Evolutionary conservation across 2,329 filamentous ascomycete species (phyloP).

Genomic region (Venturia carpophila): DNA sequence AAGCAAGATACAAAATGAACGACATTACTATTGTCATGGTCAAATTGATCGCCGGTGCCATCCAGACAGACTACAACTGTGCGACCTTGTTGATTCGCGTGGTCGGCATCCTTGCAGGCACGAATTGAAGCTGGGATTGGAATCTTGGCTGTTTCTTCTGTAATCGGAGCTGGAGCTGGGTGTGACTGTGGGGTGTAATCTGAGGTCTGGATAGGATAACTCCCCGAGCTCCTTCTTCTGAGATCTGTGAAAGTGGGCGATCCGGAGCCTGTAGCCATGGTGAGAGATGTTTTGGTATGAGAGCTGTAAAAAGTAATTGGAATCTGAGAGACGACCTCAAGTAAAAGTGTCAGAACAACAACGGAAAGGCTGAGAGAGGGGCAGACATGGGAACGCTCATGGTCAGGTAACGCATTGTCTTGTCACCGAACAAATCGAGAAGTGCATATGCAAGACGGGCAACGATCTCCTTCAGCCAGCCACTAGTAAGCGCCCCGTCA

Average conservation of each 20-base stretch:
- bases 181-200: conserved; percentile 9
- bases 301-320: neutral
- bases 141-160: neutral
- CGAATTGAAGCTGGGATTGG: conserved; percentile 26
- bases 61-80: conserved; percentile 38
- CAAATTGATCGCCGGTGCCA: conserved; percentile 40
- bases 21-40: conserved; percentile 31
- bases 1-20: conserved; percentile 36
- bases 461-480: conserved; percentile 1
- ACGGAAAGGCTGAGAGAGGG: neutral
- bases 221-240: conserved; percentile 7
- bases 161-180: neutral
- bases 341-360: neutral
- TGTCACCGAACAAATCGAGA: neutral
- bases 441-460: conserved; percentile 5
- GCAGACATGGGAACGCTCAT: neutral
- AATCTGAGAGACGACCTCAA: neutral
- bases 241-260: neutral
- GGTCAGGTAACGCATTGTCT: neutral
- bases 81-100: conserved; percentile 23
- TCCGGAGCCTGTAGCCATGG: neutral
- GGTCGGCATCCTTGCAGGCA: conserved; percentile 25
- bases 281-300: neutral
- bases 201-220: conserved; percentile 22
- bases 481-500: neutral